Percentiles rank a stretch among this genome's conserved stretches.
These are phyloP conservation scores for Fraxinus albicans DNA, from an alignment of 305 asterid species.

Conservation along the genomic window DNA sequence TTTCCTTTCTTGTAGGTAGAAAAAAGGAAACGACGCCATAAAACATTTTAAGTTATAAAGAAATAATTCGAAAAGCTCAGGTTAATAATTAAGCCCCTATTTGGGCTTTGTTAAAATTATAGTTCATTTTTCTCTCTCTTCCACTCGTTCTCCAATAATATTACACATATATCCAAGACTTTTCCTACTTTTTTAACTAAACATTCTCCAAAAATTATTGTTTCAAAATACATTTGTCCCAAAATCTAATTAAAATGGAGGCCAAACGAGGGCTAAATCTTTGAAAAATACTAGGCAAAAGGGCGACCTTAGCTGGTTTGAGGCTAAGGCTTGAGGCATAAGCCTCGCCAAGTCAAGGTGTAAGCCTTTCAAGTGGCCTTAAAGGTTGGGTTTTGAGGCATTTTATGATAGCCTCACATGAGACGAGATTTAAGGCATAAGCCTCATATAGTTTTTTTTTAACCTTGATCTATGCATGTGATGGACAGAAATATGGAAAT, in stretches of 20 bases:
- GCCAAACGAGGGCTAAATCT: no score
- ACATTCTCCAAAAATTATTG: neutral
- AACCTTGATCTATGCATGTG: neutral
- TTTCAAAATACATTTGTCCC: no score
- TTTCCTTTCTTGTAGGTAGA: no score
- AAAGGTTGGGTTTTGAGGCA: neutral
- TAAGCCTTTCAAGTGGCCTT: neutral
- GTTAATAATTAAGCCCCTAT: neutral
- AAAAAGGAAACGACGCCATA: neutral
- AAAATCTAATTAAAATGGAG: no score
- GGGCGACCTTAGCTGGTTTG: neutral
- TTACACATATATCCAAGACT: neutral
- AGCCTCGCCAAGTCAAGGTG: neutral
- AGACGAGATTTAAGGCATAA: neutral
- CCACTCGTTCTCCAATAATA: no score
- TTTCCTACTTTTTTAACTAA: no score
- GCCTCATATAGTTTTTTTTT: neutral
- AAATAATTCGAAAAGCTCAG: neutral
- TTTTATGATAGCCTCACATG: neutral
- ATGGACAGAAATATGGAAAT: neutral
- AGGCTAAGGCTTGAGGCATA: neutral
- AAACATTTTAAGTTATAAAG: neutral
- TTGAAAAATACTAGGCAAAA: neutral
- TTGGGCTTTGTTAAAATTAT: no score
- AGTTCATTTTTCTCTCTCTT: no score